Conservation (phyloP, 352 stramenopile genomes). For the Phytophthora cactorum region DNA sequence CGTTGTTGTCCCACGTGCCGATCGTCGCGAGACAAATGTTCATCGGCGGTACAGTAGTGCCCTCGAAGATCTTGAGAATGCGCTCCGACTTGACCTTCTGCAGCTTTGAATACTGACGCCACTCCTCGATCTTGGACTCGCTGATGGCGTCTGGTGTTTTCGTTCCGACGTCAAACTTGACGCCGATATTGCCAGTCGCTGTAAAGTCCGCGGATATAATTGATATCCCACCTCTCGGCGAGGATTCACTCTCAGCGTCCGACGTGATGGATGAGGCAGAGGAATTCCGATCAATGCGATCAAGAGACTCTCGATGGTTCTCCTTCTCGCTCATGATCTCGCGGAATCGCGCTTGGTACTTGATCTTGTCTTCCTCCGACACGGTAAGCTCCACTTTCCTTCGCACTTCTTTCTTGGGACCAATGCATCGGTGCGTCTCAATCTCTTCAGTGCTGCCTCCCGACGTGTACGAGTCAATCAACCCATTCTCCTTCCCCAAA, state of each 20-base stretch:
- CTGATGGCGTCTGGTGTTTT: constrained; percentile 28
- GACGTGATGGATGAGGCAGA: constrained; percentile 15
- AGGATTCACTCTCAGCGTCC: constrained; percentile 26
- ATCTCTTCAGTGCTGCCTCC: constrained; percentile 30
- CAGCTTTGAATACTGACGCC: constrained; percentile 31
- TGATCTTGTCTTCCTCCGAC: constrained; percentile 31
- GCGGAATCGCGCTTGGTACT: constrained; percentile 30
- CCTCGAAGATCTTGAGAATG: constrained; percentile 25
- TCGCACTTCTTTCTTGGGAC: constrained; percentile 27
- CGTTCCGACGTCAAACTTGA: constrained; percentile 33
- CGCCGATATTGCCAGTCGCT: constrained; percentile 33
- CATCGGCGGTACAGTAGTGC: constrained; percentile 36
- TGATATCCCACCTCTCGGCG: constrained; percentile 16
- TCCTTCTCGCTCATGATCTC: constrained; percentile 36
- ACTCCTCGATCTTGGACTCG: constrained; percentile 25
- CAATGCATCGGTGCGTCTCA: constrained; percentile 28
- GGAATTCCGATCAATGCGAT: constrained; percentile 25
- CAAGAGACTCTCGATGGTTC: constrained; percentile 14
- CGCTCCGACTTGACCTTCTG: constrained; percentile 34
- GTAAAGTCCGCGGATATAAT: constrained; percentile 33
- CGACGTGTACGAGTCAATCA: constrained; percentile 29
- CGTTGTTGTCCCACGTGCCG: constrained; percentile 58
- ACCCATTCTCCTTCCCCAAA: constrained; percentile 38
- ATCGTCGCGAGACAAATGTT: constrained; percentile 54
- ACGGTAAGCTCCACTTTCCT: constrained; percentile 36